Conservation (phyloP, 257 asterid genomes). For the Nicotiana obtusifolia region DNA sequence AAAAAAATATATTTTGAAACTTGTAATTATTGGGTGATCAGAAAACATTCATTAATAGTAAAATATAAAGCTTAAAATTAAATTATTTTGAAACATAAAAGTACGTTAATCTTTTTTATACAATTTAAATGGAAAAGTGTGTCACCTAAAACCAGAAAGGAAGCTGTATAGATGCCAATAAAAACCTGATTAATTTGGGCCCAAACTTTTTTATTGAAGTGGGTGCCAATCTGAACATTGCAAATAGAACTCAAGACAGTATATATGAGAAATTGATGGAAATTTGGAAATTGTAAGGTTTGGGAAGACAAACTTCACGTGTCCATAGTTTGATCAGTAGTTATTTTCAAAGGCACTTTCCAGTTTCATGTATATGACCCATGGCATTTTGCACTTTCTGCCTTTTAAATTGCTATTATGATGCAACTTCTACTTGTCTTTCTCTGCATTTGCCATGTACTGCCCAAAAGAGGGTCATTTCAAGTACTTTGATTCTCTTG, state of each 20-base stretch:
- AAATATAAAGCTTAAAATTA: no score
- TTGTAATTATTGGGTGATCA: no score
- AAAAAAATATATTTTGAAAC: no score
- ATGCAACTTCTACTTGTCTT: neutral
- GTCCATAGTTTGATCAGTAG: constrained; percentile 1
- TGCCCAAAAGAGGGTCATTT: neutral
- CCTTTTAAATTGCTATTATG: constrained; percentile 9
- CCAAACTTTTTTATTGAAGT: constrained; percentile 4
- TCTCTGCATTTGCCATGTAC: constrained; percentile 17
- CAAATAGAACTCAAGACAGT: no score
- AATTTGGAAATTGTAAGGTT: neutral
- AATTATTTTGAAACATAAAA: no score
- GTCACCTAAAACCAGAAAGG: no score
- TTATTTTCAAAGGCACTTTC: neutral
- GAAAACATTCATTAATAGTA: no score
- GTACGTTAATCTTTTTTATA: no score
- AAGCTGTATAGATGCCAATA: no score
- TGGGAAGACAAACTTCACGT: constrained; percentile 15
- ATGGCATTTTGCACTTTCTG: neutral
- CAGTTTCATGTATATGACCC: neutral
- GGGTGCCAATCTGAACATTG: neutral
- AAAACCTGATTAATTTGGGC: neutral
- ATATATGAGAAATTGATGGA: neutral
- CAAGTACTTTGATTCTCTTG: neutral
- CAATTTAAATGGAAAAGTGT: no score